A percentile compares a stretch with the other conserved stretches of the same genome.
These are phyloP conservation scores for Colletotrichum coccodes DNA, from an alignment of 2,329 filamentous ascomycete species.

Conservation along the genomic window DNA sequence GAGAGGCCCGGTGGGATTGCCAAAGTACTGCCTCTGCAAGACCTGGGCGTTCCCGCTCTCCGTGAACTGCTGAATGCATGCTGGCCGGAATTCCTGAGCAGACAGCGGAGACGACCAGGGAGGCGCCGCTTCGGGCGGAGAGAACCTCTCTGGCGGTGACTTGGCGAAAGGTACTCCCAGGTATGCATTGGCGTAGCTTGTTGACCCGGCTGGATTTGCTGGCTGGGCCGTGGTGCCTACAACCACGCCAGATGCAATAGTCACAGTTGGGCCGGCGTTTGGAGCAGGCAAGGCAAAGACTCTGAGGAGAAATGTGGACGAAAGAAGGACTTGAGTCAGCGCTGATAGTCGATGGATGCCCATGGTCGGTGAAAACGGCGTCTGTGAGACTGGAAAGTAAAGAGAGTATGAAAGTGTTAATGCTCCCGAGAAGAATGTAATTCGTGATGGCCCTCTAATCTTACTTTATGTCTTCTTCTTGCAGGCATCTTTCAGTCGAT, in stretches of 20 bases:
- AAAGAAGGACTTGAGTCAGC: background rate
- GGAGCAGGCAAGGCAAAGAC: background rate
- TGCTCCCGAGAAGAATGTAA: background rate
- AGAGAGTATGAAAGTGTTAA: background rate
- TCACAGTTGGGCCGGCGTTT: constrained; percentile 9
- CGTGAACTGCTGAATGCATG: constrained; percentile 27
- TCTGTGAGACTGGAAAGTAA: background rate
- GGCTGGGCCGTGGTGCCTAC: constrained; percentile 15
- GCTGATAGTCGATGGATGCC: background rate
- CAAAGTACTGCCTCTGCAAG: constrained; percentile 17
- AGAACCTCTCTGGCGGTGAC: constrained; percentile 28
- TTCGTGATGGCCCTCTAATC: background rate
- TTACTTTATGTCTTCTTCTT: background rate
- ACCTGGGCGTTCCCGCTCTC: background rate
- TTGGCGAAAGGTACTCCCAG: constrained; percentile 26
- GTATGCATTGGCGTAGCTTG: constrained; percentile 17
- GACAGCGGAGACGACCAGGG: constrained; percentile 3
- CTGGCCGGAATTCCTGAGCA: constrained; percentile 18
- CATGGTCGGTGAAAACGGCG: background rate
- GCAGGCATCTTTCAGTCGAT: background rate
- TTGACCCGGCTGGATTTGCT: background rate
- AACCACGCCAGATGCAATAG: constrained; percentile 13
- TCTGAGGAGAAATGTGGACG: constrained; percentile 8
- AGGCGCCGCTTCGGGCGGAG: constrained; percentile 9
- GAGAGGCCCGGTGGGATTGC: constrained; percentile 20